phyloP scores from a whole-genome alignment of 495 filamentous ascomycete species.

The Annulohypoxylon bovei region DNA sequence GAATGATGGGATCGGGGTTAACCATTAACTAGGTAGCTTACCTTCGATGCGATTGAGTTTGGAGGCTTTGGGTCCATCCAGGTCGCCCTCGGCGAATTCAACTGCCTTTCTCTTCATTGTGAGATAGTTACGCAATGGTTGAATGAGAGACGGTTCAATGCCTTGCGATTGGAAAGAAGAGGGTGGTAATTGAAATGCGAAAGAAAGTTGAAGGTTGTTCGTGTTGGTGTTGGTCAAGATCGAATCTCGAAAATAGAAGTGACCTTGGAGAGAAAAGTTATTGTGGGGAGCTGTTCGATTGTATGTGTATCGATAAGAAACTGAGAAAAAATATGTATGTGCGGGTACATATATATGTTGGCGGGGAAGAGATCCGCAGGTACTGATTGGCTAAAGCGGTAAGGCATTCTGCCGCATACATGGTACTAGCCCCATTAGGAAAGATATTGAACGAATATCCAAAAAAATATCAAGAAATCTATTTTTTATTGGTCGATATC shows the following conservation, averaged over 20 bases:
- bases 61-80: constrained; percentile 11
- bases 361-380: no score
- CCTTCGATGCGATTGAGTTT: constrained; percentile 1
- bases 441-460: no score
- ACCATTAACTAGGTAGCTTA: not conserved
- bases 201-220: no score
- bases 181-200: no score
- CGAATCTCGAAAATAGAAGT: not conserved
- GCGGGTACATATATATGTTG: not conserved
- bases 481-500: no score
- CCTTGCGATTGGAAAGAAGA: no score
- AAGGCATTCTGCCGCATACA: no score
- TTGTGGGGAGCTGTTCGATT: not conserved
- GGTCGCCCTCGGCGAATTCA: constrained; percentile 20
- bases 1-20: not conserved
- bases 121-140: not conserved
- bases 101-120: constrained; percentile 46
- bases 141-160: not conserved
- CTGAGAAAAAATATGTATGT: not conserved
- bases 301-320: not conserved
- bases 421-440: no score
- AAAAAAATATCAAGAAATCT: no score
- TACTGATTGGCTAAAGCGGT: no score
- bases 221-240: no score
- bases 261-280: not conserved